Percentiles rank a stretch among this genome's conserved stretches.
Conservation (phyloP, 768 basidiomycete species). For the Podaxis rugospora region DNA sequence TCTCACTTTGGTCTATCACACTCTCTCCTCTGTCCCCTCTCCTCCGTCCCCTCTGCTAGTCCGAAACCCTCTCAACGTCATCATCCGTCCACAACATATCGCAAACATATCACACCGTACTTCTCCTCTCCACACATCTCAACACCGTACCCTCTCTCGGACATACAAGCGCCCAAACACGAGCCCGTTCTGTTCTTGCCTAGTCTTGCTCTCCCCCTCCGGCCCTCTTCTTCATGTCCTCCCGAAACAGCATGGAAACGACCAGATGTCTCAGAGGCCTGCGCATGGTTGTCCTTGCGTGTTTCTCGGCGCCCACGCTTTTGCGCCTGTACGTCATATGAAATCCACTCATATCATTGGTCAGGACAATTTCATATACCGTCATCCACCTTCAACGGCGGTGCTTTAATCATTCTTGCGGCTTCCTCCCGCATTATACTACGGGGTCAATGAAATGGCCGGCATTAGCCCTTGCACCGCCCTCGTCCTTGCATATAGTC, state of each 20-base stretch:
- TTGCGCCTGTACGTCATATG: background rate
- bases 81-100: background rate
- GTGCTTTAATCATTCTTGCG: too few relatives aligned
- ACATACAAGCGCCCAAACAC: background rate
- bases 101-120: background rate
- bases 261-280: background rate
- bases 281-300: background rate
- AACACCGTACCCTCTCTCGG: background rate
- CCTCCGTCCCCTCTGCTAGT: background rate
- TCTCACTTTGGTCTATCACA: background rate
- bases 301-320: background rate
- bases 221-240: background rate
- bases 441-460: background rate
- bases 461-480: background rate
- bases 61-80: background rate
- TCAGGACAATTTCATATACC: too few relatives aligned
- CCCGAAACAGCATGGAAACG: too few relatives aligned
- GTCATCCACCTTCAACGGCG: too few relatives aligned
- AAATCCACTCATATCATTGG: background rate
- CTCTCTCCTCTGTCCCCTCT: background rate
- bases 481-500: background rate
- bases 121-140: background rate
- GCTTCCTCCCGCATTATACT: too few relatives aligned
- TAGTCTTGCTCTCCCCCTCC: background rate
- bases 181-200: background rate